These are phyloP conservation scores for Pseudogymnoascus sp. DNA, from an alignment of 2,329 filamentous ascomycete genomes.

Conservation along the genomic window DNA sequence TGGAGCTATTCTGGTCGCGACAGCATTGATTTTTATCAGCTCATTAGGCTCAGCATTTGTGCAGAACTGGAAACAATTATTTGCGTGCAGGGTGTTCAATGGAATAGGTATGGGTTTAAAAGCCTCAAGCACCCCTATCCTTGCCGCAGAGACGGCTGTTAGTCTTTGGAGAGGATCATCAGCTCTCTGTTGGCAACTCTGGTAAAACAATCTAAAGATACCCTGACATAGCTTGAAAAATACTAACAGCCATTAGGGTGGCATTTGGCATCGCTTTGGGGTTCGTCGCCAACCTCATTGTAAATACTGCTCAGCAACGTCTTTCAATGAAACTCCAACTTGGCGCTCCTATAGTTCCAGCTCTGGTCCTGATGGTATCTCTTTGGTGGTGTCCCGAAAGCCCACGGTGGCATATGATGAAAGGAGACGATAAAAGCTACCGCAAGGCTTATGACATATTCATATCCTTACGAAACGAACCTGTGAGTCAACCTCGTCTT, in stretches of 20 bases:
- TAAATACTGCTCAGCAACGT: background rate
- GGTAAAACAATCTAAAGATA: background rate
- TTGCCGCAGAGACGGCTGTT: background rate
- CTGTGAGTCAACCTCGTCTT: background rate
- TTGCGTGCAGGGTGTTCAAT: slow-evolving; percentile 12
- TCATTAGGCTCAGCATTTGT: background rate
- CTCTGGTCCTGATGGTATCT: background rate
- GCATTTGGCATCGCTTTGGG: background rate
- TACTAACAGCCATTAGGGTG: background rate
- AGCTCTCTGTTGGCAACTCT: background rate
- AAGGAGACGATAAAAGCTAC: background rate
- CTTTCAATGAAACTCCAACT: background rate
- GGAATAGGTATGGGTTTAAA: background rate
- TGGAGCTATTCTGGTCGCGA: background rate
- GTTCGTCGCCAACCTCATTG: background rate
- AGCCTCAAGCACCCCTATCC: background rate
- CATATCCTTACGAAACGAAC: background rate
- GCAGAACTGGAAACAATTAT: background rate
- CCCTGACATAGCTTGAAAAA: background rate
- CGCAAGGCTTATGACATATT: background rate
- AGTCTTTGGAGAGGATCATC: background rate
- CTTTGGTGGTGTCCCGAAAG: background rate
- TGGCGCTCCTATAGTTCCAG: background rate
- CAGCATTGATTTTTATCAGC: background rate
- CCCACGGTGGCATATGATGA: background rate